These are phyloP conservation scores for Hymenoscyphus albidus DNA, from an alignment of 2,329 filamentous ascomycete genomes.

Conservation along the genomic window DNA sequence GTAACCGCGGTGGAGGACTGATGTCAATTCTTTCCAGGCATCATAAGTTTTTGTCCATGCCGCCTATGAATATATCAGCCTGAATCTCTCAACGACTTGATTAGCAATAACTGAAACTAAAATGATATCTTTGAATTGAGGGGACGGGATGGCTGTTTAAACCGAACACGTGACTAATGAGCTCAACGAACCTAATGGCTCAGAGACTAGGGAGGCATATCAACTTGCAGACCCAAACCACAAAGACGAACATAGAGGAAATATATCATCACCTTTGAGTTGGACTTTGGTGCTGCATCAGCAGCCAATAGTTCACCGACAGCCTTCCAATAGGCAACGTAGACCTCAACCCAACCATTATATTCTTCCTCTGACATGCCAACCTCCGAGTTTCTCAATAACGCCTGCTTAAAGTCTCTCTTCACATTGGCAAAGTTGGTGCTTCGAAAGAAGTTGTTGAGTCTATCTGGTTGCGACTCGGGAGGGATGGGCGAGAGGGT, in stretches of 20 bases:
- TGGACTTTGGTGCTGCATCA: conserved; percentile 45
- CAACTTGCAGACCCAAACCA: background rate
- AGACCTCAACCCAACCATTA: conserved; percentile 83
- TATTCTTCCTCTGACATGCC: conserved; percentile 52
- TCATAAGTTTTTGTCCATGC: conserved; percentile 78
- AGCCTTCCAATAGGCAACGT: conserved; percentile 78
- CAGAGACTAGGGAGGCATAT: background rate
- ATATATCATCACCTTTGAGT: conserved; percentile 28
- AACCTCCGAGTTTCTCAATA: conserved; percentile 55
- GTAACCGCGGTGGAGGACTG: conserved; percentile 75
- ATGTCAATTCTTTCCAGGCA: conserved; percentile 81
- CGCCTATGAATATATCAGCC: conserved; percentile 21
- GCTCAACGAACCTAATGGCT: background rate
- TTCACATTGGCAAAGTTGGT: conserved; percentile 60
- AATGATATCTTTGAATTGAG: background rate
- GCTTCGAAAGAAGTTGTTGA: conserved; percentile 67
- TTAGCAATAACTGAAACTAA: background rate
- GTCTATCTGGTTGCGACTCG: conserved; percentile 55
- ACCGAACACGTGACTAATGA: background rate
- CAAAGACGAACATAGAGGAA: background rate
- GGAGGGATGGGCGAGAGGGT: conserved; percentile 71
- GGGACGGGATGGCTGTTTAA: background rate
- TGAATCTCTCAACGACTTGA: background rate
- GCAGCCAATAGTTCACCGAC: conserved; percentile 67
- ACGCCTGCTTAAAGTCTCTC: conserved; percentile 64